Percentiles rank a stretch among this genome's conserved stretches.
Conservation (phyloP, 1,139 yeast genomes). For the Zygoascus hellenicus region DNA sequence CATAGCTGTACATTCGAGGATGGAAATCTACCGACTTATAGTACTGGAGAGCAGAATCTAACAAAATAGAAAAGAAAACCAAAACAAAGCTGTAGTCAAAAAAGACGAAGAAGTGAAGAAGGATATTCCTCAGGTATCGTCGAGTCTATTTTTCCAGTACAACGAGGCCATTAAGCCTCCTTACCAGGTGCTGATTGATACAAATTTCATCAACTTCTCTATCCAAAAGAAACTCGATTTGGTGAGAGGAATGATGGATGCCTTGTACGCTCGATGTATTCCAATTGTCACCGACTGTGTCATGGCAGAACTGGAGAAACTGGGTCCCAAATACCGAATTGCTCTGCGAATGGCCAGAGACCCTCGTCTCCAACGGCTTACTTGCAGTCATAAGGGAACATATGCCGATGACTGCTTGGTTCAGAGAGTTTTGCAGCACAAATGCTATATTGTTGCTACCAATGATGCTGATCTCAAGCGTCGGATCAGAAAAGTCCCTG, state of each 20-base stretch:
- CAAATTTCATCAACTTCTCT: slow-evolving; percentile 92
- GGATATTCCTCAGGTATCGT: slow-evolving; percentile 89
- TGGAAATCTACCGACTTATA: no score
- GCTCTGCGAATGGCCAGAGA: slow-evolving; percentile 90
- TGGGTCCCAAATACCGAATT: slow-evolving; percentile 90
- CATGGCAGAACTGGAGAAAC: slow-evolving; percentile 92
- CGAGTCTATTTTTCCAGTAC: slow-evolving; percentile 91
- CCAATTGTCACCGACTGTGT: slow-evolving; percentile 97
- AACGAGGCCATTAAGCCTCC: slow-evolving; percentile 95
- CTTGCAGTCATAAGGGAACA: slow-evolving; percentile 90
- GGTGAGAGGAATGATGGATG: slow-evolving; percentile 94
- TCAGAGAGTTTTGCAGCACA: slow-evolving; percentile 87
- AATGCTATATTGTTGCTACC: slow-evolving; percentile 94
- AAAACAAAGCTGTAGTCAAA: slow-evolving; percentile 32
- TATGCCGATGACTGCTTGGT: slow-evolving; percentile 98
- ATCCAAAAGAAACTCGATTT: slow-evolving; percentile 92
- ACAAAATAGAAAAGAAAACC: slow-evolving; percentile 35
- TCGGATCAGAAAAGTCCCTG: slow-evolving; percentile 91
- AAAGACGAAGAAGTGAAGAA: slow-evolving; percentile 78
- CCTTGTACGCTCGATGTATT: slow-evolving; percentile 86
- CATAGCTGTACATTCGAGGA: no score
- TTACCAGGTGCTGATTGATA: slow-evolving; percentile 89
- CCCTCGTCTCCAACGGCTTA: slow-evolving; percentile 80
- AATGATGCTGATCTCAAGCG: slow-evolving; percentile 97
- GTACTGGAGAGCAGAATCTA: no score